These are phyloP conservation scores for Colletotrichum endophyticum DNA, from an alignment of 2,329 filamentous ascomycete species.

Conservation along the genomic window DNA sequence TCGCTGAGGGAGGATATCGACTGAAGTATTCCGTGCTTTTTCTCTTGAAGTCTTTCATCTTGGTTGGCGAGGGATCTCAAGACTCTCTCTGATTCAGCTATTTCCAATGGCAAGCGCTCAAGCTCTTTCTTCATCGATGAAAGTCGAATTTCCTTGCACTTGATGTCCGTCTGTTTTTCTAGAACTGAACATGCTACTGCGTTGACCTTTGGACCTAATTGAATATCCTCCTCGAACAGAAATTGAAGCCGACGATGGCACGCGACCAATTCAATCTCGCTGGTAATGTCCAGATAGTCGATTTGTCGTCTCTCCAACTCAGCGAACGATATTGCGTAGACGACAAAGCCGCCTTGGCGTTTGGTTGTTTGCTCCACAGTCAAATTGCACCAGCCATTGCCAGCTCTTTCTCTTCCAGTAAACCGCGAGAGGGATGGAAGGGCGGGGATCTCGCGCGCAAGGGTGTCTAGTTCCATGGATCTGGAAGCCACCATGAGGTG, in stretches of 20 bases:
- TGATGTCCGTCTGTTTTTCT: background rate
- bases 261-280: background rate
- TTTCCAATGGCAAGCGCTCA: background rate
- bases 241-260: background rate
- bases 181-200: background rate
- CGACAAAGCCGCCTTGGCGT: background rate
- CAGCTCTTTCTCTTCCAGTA: background rate
- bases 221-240: background rate
- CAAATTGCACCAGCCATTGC: background rate
- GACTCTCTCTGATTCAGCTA: background rate
- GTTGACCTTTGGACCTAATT: background rate
- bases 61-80: background rate
- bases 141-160: fast-evolving
- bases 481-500: background rate
- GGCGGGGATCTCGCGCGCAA: background rate
- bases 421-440: background rate
- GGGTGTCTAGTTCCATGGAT: background rate
- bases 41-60: background rate
- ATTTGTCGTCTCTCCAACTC: background rate
- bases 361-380: background rate
- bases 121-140: background rate
- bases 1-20: background rate
- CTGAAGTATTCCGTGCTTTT: background rate
- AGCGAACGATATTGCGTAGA: background rate
- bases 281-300: background rate